Evolutionary conservation across 2,329 filamentous ascomycete genomes (phyloP), one percentile per base, ranked within the genome.

Genomic region (Emmonsiellopsis sp.): DNA sequence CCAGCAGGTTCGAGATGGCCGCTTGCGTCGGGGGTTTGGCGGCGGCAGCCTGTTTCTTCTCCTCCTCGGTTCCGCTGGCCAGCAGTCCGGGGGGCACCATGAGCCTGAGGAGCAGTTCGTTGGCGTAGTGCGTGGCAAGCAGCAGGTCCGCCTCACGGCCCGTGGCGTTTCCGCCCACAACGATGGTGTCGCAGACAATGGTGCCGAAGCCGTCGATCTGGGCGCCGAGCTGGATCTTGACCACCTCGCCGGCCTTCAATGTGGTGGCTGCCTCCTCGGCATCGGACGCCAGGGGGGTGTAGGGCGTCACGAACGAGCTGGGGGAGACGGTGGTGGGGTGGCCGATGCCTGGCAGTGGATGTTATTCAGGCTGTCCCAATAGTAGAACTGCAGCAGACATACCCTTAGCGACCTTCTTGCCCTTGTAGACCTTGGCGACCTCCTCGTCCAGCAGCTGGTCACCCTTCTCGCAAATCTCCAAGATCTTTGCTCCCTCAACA

Each of bases 171-270:
- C 82, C 84, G 63, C 82, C 78, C 56, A 94, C 85, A 55, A 96
- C 72, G 61, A 97, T 79, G 56, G 89, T 95, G 74, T 96, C 87
- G 75, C 93, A 96, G 63, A 96, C 88, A 68, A 98, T 96, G 62
- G 92, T 87, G 63, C 89, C 90, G 67, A 97, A 95, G 52, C 93
- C 93, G 75, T 97, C 89, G 59, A 98, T 96, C 77, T 98, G 93
- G 51, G 93, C 93, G 67, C 93, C 93, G n/a, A 98, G 83, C 76
- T 98, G 93, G 70, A 98, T 93, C 83, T 98, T 98, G 75, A 95
- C 81, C 57, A 88, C 76, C 76, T 98, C 93, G 57, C 85, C 87
- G 50, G 85, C 80, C 77, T 95, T 88, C 63, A 98, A 80, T 65
- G 85, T 83, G 48, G 81, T 78, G 54, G 80, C 81, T 57, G 92